These are phyloP conservation scores for Hypsizygus marmoreus DNA, from an alignment of 768 basidiomycete genomes.

Conservation along the genomic window DNA sequence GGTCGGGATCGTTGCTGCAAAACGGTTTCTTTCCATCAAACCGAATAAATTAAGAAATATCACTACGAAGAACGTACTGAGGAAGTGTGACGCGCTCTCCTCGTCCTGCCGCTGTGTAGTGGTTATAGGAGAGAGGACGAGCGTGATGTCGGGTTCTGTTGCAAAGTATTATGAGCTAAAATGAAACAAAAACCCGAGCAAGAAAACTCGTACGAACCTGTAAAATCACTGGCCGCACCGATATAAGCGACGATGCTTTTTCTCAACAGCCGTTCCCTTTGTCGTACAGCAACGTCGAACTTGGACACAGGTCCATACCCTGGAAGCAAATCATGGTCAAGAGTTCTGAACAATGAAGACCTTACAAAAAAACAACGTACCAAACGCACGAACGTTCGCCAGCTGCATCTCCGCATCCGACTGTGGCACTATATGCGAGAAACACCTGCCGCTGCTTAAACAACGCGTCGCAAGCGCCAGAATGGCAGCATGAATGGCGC, in stretches of 20 bases:
- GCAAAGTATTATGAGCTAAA: neutral
- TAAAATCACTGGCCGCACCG: constrained; percentile 72
- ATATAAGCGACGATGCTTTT: constrained; percentile 68
- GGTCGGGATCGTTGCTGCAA: constrained; percentile 70
- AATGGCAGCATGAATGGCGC: constrained; percentile 80
- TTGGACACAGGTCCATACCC: constrained; percentile 56
- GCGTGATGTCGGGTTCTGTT: constrained; percentile 70
- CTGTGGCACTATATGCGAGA: constrained; percentile 57
- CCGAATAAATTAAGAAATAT: too few species aligned
- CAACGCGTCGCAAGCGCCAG: constrained; percentile 73
- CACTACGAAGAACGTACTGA: constrained; percentile 53
- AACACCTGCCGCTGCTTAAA: constrained; percentile 62
- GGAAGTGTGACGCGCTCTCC: constrained; percentile 49
- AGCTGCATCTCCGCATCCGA: constrained; percentile 67
- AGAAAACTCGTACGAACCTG: constrained; percentile 39
- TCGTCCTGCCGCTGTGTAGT: constrained; percentile 61
- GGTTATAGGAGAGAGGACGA: constrained; percentile 70
- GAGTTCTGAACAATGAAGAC: neutral
- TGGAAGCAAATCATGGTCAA: constrained; percentile 19
- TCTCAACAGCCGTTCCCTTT: constrained; percentile 58
- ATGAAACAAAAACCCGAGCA: too few species aligned
- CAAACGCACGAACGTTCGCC: constrained; percentile 54
- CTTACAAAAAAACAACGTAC: constrained; percentile 33
- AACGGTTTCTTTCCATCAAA: too few species aligned
- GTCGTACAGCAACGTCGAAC: constrained; percentile 59